Percentiles rank a stretch among this genome's conserved stretches.
Conservation (phyloP, 106 monocot genomes). For the Acorus gramineus region DNA sequence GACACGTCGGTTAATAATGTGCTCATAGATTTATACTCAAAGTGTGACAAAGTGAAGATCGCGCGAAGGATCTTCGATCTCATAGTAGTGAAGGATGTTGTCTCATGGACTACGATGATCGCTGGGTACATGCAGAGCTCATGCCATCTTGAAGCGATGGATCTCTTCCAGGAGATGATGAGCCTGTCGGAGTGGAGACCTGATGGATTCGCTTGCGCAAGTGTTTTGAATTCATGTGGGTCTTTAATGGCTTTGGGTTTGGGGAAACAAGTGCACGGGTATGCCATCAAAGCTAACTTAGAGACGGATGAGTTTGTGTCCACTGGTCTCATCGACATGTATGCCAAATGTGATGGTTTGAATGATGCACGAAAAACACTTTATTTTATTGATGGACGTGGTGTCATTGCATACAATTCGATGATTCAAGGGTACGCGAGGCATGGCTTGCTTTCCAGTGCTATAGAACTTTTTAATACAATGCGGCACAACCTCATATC, state of each 20-base stretch:
- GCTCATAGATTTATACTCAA: slow-evolving; percentile 76
- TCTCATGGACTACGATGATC: slow-evolving; percentile 93
- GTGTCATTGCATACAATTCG: slow-evolving; percentile 73
- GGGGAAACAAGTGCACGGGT: slow-evolving; percentile 67
- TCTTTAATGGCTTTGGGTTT: slow-evolving; percentile 43
- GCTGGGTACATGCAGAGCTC: slow-evolving; percentile 83
- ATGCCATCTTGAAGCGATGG: slow-evolving; percentile 36
- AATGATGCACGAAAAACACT: slow-evolving; percentile 48
- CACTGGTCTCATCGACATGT: slow-evolving; percentile 85
- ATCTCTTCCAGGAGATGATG: slow-evolving; percentile 48
- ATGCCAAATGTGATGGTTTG: slow-evolving; percentile 60
- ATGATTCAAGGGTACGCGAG: slow-evolving; percentile 83
- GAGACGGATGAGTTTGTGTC: slow-evolving; percentile 60
- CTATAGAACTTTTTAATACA: slow-evolving; percentile 42
- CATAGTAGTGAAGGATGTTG: slow-evolving; percentile 42
- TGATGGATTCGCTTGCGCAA: slow-evolving; percentile 84
- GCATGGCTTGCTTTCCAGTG: slow-evolving; percentile 28
- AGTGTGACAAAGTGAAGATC: slow-evolving; percentile 35
- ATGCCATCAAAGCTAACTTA: slow-evolving; percentile 51
- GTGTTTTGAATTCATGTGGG: slow-evolving; percentile 61
- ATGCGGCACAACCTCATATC: slow-evolving; percentile 33
- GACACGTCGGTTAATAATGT: slow-evolving; percentile 69
- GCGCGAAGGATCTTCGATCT: slow-evolving; percentile 57
- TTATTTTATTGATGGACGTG: slow-evolving; percentile 27
- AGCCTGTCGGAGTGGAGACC: slow-evolving; percentile 30